Percentiles rank a stretch among this genome's conserved stretches.
Evolutionary conservation across 805 yeast species (phyloP).

Genomic region (Candida koratica): DNA sequence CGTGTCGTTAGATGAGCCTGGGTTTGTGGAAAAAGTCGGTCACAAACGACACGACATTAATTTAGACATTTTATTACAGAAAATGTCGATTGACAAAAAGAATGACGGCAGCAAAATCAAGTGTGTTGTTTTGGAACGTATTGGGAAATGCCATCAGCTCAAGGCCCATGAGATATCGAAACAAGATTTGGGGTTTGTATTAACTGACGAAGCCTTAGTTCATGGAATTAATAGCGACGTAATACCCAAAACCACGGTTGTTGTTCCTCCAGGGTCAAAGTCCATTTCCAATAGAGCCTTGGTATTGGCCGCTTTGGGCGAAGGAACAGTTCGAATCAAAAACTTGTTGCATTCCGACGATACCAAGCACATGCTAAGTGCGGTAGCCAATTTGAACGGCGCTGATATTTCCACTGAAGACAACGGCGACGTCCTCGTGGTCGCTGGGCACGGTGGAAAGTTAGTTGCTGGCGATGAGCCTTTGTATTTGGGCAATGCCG

Average conservation of each 20-base stretch:
- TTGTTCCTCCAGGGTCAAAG: conserved; percentile 92
- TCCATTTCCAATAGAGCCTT: conserved; percentile 95
- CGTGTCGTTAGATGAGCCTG: conserved; percentile 66
- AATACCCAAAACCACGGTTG: conserved; percentile 43
- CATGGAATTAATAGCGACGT: conserved; percentile 44
- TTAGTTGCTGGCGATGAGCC: conserved; percentile 60
- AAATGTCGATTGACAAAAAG: conserved; percentile 95
- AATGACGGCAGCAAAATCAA: conserved; percentile 90
- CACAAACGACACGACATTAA: conserved; percentile 61
- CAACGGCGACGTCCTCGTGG: conserved; percentile 83
- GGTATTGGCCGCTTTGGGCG: conserved; percentile 85
- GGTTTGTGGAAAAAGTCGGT: conserved; percentile 62
- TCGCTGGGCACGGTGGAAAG: conserved; percentile 81
- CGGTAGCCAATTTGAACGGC: conserved; percentile 73
- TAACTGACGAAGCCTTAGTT: conserved; percentile 78
- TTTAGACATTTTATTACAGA: conserved; percentile 66
- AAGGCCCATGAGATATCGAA: conserved; percentile 83
- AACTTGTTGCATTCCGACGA: conserved; percentile 94
- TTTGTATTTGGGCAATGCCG: conserved; percentile 92
- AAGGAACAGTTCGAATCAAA: conserved; percentile 76
- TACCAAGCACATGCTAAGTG: conserved; percentile 89
- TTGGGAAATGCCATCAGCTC: conserved; percentile 86
- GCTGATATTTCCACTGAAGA: conserved; percentile 81
- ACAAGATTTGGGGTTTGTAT: conserved; percentile 71
- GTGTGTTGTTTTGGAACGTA: conserved; percentile 74